Percentiles rank a stretch among this genome's conserved stretches.
Evolutionary conservation across 306 rosid species (phyloP).

Genomic region (Malus sylvestris): DNA sequence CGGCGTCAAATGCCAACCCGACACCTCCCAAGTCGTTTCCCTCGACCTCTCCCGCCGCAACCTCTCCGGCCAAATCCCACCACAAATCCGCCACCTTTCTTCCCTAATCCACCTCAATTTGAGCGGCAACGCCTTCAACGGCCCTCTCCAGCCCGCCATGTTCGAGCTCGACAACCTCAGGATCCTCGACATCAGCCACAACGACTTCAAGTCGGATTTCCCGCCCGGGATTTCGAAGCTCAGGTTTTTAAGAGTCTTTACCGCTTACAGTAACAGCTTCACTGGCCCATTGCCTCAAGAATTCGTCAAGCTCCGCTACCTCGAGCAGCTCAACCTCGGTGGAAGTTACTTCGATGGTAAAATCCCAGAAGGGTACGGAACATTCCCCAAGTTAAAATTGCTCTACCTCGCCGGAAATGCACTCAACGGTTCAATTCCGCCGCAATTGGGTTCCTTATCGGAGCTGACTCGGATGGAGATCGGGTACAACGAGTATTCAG

Average conservation of each 20-base stretch:
- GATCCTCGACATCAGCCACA: slow-evolving; percentile 62
- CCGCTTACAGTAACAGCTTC: slow-evolving; percentile 83
- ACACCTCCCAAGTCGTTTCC: slow-evolving; percentile 40
- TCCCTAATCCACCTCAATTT: slow-evolving; percentile 56
- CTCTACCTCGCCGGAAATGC: slow-evolving; percentile 63
- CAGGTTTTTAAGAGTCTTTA: slow-evolving; percentile 54
- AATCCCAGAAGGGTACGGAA: slow-evolving; percentile 60
- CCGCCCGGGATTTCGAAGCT: slow-evolving; percentile 84
- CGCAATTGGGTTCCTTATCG: slow-evolving; percentile 42
- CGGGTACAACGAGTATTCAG: slow-evolving; percentile 67
- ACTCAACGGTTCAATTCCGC: slow-evolving; percentile 58
- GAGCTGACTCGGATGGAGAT: slow-evolving; percentile 71
- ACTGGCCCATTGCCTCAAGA: slow-evolving; percentile 63
- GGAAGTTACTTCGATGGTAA: slow-evolving; percentile 78
- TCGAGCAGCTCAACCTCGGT: slow-evolving; percentile 75
- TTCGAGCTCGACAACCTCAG: slow-evolving; percentile 53
- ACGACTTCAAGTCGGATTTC: slow-evolving; percentile 64
- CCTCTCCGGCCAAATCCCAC: slow-evolving; percentile 69
- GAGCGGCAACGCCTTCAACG: slow-evolving; percentile 60
- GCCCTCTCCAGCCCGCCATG: slow-evolving; percentile 51
- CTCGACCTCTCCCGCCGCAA: slow-evolving; percentile 74
- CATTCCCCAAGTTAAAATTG: slow-evolving; percentile 40
- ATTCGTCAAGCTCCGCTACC: slow-evolving; percentile 40
- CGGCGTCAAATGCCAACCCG: slow-evolving; percentile 66
- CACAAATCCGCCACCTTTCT: slow-evolving; percentile 46